Percentiles rank a stretch among this genome's conserved stretches.
Conservation (phyloP, 208 protist species). For the Leishmania gerbilli region DNA sequence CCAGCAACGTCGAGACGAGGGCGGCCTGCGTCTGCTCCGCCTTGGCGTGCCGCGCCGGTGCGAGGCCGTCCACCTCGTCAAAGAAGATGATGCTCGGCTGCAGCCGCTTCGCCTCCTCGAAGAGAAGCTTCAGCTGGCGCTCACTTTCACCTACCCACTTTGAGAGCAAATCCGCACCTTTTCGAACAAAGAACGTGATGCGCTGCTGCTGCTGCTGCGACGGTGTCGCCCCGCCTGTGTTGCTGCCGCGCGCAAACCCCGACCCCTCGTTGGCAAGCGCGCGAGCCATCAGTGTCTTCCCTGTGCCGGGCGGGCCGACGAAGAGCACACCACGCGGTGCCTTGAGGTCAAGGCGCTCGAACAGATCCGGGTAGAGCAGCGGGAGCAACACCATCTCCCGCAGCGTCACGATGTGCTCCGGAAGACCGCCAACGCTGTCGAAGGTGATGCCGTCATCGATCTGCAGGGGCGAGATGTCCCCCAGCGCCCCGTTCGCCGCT, state of each 20-base stretch:
- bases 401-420: conserved; percentile 75
- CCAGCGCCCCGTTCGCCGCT: conserved; percentile 35
- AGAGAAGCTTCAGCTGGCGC: conserved; percentile 96
- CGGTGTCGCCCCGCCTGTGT: neutral
- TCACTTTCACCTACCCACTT: conserved; percentile 99
- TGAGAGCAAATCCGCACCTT: conserved; percentile 96
- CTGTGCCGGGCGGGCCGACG: conserved; percentile 99
- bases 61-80: conserved; percentile 99
- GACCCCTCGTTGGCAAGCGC: conserved; percentile 99
- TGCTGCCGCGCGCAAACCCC: conserved; percentile 49
- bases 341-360: conserved; percentile 51
- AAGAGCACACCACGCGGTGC: conserved; percentile 98
- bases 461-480: conserved; percentile 67
- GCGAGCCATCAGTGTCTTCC: conserved; percentile 99
- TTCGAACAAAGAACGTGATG: conserved; percentile 97
- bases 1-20: conserved; percentile 92
- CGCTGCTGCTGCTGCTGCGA: conserved; percentile 32
- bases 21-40: conserved; percentile 84
- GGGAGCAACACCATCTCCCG: conserved; percentile 87
- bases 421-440: conserved; percentile 78
- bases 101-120: conserved; percentile 95
- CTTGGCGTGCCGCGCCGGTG: conserved; percentile 75
- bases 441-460: conserved; percentile 70
- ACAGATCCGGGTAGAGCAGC: conserved; percentile 71
- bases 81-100: conserved; percentile 99